Conservation (phyloP, 345 rosid species). For the Capsella bursapastoris region DNA sequence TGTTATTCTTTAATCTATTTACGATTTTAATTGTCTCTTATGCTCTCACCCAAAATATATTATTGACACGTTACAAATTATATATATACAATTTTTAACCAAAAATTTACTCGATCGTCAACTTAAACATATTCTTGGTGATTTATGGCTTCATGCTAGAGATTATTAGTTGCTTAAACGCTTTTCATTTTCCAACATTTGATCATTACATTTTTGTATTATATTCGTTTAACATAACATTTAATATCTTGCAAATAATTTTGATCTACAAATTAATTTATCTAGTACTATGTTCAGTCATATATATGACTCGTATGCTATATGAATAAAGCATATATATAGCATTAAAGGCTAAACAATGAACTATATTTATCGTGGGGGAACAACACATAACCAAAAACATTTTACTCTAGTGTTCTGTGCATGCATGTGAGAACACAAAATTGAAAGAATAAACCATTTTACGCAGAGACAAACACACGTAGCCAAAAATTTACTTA, state of each 20-base stretch:
- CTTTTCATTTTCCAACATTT: neutral
- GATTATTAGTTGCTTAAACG: too few relatives aligned
- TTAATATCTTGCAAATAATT: neutral
- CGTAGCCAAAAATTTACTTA: neutral
- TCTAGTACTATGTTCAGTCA: neutral
- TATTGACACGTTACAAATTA: too few relatives aligned
- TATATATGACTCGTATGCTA: too few relatives aligned
- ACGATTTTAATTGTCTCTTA: neutral
- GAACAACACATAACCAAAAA: neutral
- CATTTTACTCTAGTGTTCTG: neutral
- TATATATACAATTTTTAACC: too few relatives aligned
- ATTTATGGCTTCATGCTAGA: neutral
- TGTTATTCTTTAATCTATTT: neutral
- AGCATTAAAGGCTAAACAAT: neutral
- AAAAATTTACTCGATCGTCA: too few relatives aligned
- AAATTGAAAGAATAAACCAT: neutral
- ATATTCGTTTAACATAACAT: neutral
- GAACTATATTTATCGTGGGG: neutral
- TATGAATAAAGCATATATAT: neutral
- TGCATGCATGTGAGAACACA: slow-evolving; percentile 21
- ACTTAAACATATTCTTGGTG: neutral
- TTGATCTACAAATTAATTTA: neutral
- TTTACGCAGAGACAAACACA: slow-evolving; percentile 14
- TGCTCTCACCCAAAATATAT: neutral
- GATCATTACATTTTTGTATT: neutral